Evolutionary conservation across 176 grass and related monocot genomes (phyloP), one percentile per base, ranked within the genome.

Genomic region (Oryza rufipogon): DNA sequence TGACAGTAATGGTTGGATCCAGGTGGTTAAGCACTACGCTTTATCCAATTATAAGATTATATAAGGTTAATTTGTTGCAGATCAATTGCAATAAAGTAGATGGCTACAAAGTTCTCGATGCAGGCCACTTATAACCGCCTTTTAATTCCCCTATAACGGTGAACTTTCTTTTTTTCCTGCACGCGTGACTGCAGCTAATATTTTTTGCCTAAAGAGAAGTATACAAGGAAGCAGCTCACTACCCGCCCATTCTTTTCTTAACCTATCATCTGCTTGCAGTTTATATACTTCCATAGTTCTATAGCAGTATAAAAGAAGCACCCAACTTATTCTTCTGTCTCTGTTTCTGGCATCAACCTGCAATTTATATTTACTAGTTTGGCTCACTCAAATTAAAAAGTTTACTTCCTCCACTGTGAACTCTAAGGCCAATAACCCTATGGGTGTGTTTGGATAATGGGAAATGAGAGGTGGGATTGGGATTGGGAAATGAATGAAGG

Each of bases 21-120:
- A 88, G 82, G 63, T 88, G 88, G 83, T 84, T 79, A 73, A 90
- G 83, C 90, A 95, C 93, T 92, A 87, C 13, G 17, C 13, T 90
- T 68, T 88, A 78, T 89, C 87, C 65, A 86, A 86, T 84, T 90
- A 56, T 65, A 92, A 88, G 38, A 73, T 91, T 75, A 78, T 5
- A 23, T 38, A 63, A 58, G 63, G 44, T 83, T 86, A 79, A 73
- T 90, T 74, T 88, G 71, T 70, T 88, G 81, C 72, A 79, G 49
- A 80, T 85, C 71, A 61, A 11, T 75, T 81, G 88, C 71, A 83
- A 66, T 51, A 83, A 90, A 87, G 79, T 79, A 45, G 70, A 72
- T 30, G 54, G 33, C 13, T 81, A 78, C 48, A 87, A 73, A 67
- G 73, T 73, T 86, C 14, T 88, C n/a, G 56, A 83, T 66, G 74